These are phyloP conservation scores for Gaultheria prostrata DNA, from an alignment of 148 eudicot genomes.

Conservation along the genomic window DNA sequence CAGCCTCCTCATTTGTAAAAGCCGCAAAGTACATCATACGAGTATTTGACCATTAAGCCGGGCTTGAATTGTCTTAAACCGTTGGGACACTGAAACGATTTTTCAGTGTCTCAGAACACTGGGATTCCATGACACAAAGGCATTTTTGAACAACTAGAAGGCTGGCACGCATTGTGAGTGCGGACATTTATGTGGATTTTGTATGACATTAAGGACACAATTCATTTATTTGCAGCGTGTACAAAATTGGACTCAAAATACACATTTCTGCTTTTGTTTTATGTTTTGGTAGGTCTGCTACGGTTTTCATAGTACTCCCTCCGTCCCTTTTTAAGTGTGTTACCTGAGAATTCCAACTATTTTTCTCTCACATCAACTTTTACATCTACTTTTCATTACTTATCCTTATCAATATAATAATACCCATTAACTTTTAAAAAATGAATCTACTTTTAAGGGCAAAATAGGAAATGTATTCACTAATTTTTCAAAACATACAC, in stretches of 20 bases:
- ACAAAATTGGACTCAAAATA: neutral
- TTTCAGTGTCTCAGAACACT: neutral
- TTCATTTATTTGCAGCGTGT: neutral
- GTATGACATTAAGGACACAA: no score
- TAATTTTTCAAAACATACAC: no score
- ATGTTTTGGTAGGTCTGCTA: neutral
- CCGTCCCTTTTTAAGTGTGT: no score
- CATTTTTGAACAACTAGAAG: neutral
- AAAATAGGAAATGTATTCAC: no score
- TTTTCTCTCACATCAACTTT: no score
- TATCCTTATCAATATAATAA: no score
- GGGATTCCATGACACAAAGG: neutral
- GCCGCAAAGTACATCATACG: neutral
- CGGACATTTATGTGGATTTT: neutral
- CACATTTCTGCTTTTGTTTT: neutral
- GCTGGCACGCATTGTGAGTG: neutral
- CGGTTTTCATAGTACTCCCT: no score
- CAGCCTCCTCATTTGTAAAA: neutral
- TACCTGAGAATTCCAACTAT: no score
- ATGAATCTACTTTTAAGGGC: no score
- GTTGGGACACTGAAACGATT: neutral
- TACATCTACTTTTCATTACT: no score
- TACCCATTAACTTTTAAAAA: no score
- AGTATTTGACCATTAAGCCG: neutral
- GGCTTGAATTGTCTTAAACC: neutral